Percentiles rank a stretch among this genome's conserved stretches.
Evolutionary conservation across 2,329 filamentous ascomycete species (phyloP).

Genomic region (Trichoderma gracile): DNA sequence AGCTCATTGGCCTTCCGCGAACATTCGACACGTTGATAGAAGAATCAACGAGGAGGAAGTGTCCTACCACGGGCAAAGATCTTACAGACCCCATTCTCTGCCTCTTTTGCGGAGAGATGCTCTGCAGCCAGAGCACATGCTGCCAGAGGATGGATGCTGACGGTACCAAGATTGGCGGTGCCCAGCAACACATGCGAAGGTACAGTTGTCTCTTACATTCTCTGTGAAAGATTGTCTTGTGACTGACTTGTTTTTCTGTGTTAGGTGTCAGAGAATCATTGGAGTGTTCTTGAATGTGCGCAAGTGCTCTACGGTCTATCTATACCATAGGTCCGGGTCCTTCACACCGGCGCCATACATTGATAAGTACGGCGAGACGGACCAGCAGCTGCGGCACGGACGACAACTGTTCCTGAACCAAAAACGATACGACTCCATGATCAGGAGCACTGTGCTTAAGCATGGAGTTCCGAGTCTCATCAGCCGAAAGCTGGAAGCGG

Average conservation of each 20-base stretch:
- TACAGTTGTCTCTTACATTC: conserved; percentile 49
- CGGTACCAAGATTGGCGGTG: conserved; percentile 67
- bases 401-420: conserved; percentile 92
- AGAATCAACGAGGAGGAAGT: conserved; percentile 79
- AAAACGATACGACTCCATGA: conserved; percentile 85
- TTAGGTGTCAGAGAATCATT: conserved; percentile 81
- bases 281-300: conserved; percentile 97
- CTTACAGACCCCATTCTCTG: conserved; percentile 89
- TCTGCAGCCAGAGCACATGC: conserved; percentile 92
- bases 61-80: conserved; percentile 88
- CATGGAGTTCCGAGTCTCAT: conserved; percentile 89
- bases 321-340: conserved; percentile 78
- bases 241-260: conserved; percentile 7
- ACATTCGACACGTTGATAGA: conserved; percentile 93
- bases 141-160: conserved; percentile 68
- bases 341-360: conserved; percentile 90
- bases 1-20: conserved; percentile 87
- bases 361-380: conserved; percentile 92
- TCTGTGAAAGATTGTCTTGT: background rate
- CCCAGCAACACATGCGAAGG: conserved; percentile 86
- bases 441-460: conserved; percentile 81
- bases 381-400: conserved; percentile 83
- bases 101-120: conserved; percentile 93
- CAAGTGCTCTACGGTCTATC: conserved; percentile 88
- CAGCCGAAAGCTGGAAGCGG: conserved; percentile 84